A percentile compares a stretch with the other conserved stretches of the same genome.
phyloP scores from a whole-genome alignment of 495 filamentous ascomycete genomes.

The Immersiella caudata region DNA sequence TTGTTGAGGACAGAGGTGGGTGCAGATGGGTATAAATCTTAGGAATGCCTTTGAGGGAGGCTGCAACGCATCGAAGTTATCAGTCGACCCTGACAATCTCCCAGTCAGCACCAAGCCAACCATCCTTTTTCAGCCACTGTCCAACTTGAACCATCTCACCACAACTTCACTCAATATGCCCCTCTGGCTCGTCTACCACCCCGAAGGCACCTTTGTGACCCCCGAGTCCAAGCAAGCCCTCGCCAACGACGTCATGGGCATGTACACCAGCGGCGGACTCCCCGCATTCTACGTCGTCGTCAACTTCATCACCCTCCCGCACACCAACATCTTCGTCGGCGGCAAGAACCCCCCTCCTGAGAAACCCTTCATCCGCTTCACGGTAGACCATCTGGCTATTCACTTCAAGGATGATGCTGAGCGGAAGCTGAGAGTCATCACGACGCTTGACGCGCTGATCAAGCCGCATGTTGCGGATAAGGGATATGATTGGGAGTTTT shows the following conservation, averaged over 20 bases:
- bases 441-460: conserved; percentile 24
- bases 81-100: too few species aligned
- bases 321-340: conserved; percentile 32
- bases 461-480: conserved; percentile 39
- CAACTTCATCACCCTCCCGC: conserved; percentile 35
- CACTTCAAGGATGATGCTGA: conserved; percentile 18
- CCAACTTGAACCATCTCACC: neutral
- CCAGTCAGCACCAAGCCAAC: too few species aligned
- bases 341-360: conserved; percentile 26
- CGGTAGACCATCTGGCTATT: conserved; percentile 38
- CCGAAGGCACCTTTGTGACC: conserved; percentile 32
- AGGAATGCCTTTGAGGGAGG: too few species aligned
- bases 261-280: conserved; percentile 40
- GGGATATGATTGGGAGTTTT: conserved; percentile 46
- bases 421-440: neutral
- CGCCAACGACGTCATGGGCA: conserved; percentile 28
- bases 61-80: too few species aligned
- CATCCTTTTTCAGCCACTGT: too few species aligned
- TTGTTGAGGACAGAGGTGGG: neutral
- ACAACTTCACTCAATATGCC: conserved; percentile 30
- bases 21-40: neutral
- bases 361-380: conserved; percentile 41
- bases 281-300: conserved; percentile 46
- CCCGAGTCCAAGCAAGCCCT: conserved; percentile 32
- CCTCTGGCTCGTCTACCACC: conserved; percentile 46